Evolutionary conservation across 192 early-diverging fungal genomes (phyloP).

Genomic region (Funneliformis geosporum): DNA sequence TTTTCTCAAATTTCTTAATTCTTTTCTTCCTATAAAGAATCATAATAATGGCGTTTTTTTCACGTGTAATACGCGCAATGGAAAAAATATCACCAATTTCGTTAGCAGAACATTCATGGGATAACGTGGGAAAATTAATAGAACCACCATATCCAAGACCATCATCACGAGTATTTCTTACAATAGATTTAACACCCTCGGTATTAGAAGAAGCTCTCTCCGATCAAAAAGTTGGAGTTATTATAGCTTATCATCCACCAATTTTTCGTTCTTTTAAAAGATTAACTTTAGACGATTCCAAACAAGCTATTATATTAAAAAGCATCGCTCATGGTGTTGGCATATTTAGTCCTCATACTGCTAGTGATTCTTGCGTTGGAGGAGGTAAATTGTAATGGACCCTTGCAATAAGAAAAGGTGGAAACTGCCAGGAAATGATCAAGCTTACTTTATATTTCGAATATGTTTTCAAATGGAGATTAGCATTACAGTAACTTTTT

Average conservation of each 20-base stretch:
- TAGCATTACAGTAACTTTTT: background rate
- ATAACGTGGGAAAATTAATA: slow-evolving; percentile 90
- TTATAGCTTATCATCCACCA: slow-evolving; percentile 93
- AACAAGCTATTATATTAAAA: slow-evolving; percentile 78
- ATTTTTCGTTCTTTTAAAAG: slow-evolving; percentile 85
- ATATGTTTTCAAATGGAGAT: too few species aligned
- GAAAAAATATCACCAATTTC: slow-evolving; percentile 83
- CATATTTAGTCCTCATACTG: slow-evolving; percentile 90
- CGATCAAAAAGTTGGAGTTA: slow-evolving; percentile 77
- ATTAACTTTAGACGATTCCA: slow-evolving; percentile 70
- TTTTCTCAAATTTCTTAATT: too few species aligned
- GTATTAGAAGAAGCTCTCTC: slow-evolving; percentile 75
- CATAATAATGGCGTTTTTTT: slow-evolving; percentile 31
- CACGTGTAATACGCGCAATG: slow-evolving; percentile 65
- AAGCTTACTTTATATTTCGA: too few species aligned
- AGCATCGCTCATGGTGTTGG: slow-evolving; percentile 85
- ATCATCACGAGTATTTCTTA: slow-evolving; percentile 73
- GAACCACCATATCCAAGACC: slow-evolving; percentile 82
- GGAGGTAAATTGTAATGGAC: slow-evolving; percentile 52
- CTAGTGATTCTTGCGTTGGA: slow-evolving; percentile 74
- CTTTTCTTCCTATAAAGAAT: background rate
- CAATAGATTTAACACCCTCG: slow-evolving; percentile 85
- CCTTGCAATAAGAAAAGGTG: too few species aligned
- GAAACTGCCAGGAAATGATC: too few species aligned
- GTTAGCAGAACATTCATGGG: slow-evolving; percentile 82